Percentiles rank a stretch among this genome's conserved stretches.
Evolutionary conservation across 1,284 basidiomycete genomes (phyloP).

Genomic region (Tremellales sp.): DNA sequence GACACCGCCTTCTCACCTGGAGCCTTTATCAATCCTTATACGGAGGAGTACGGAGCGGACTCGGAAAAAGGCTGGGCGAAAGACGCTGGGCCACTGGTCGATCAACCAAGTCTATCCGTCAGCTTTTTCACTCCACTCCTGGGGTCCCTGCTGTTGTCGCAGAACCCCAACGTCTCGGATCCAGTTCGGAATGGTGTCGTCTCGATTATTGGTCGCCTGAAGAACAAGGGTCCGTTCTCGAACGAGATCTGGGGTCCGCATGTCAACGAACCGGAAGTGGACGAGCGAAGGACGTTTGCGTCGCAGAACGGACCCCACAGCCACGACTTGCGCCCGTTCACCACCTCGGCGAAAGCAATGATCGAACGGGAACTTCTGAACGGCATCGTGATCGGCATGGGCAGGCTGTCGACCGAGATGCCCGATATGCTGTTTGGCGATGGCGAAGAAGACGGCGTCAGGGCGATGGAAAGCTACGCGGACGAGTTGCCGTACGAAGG

Average conservation of each 20-base stretch:
- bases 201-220: constrained; percentile 60
- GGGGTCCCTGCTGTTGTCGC: constrained; percentile 78
- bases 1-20: constrained; percentile 22
- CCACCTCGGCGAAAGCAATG: constrained; percentile 56
- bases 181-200: constrained; percentile 73
- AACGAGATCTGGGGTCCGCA: constrained; percentile 39
- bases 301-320: constrained; percentile 46
- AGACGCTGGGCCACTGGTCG: constrained; percentile 22
- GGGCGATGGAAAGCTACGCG: constrained; percentile 11
- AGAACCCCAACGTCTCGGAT: constrained; percentile 68
- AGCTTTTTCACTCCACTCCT: constrained; percentile 88
- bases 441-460: constrained; percentile 21
- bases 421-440: constrained; percentile 33
- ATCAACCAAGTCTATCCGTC: constrained; percentile 61
- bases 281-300: constrained; percentile 31
- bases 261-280: constrained; percentile 12
- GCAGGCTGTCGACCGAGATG: constrained; percentile 60
- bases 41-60: constrained; percentile 16
- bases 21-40: constrained; percentile 16
- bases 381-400: constrained; percentile 83
- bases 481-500: constrained; percentile 6
- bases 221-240: constrained; percentile 26
- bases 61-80: constrained; percentile 12
- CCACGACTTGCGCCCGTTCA: constrained; percentile 53
- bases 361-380: constrained; percentile 75